Evolutionary conservation across 768 basidiomycete genomes (phyloP), one percentile per base, ranked within the genome.

Genomic region (Mycena alexandri): DNA sequence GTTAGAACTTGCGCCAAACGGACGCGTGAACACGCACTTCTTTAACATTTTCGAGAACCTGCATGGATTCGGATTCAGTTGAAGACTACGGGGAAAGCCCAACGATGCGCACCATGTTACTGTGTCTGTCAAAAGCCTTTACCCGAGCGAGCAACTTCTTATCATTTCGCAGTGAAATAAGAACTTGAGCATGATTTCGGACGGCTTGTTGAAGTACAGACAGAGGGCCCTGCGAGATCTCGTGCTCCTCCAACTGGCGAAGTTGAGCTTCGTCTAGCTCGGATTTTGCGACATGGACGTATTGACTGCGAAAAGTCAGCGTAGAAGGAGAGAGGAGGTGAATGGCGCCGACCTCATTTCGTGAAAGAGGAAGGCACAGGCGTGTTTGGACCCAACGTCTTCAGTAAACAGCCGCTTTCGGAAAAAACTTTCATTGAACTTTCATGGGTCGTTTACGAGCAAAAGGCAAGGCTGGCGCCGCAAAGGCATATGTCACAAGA

Each of bases 11-110:
- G 22, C 24, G 29, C 38, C 5, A 2, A 43, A 24, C 19, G 38
- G 6, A 33, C 8, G 43, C 2, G 46, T 22, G 19, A 36, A 60
- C 56, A 71, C 87, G 69, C 75, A 88, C 96, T 90, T 98, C 96
- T 80, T 99, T 99, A 54, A 98, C 96, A 76, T 98, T 99, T 82
- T 99, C 97, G 66, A 98, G 85, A 19, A 97, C 95, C 95, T 96
- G 68, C 0, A 51, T 43, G 41, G 34, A 60, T 41, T 25, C 42
- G 60, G 47, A 62, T 52, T 69, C 63, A 70, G 61, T 59, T 61
- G 62, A 55, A 29, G 50, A 22, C n/a, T 54, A 44, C 12, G 50
- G 53, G 43, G 33, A 65, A n/a, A 17, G 22, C 21, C 38, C 52
- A 17, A 44, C 58, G 54, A 24, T 46, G 80, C 90, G 53, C 71